Evolutionary conservation across 2,329 filamentous ascomycete genomes (phyloP).

Genomic region (Fusarium bulbicola): DNA sequence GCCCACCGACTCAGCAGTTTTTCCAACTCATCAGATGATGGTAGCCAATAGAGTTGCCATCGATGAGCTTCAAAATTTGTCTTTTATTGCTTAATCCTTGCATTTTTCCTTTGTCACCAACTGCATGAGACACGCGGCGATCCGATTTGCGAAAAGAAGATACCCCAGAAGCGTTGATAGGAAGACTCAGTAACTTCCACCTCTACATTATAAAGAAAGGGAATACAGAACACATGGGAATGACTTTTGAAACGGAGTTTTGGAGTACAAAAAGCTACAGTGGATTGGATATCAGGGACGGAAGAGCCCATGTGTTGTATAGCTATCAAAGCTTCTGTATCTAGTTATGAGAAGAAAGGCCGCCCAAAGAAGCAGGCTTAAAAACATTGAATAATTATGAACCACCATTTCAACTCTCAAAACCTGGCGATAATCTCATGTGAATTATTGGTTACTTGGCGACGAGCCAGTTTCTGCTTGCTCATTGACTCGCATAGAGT

Average conservation of each 20-base stretch:
- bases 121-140: constrained; percentile 41
- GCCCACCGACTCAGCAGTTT: constrained; percentile 41
- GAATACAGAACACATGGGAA: constrained; percentile 40
- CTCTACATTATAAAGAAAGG: constrained; percentile 37
- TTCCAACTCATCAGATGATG: constrained; percentile 33
- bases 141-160: constrained; percentile 40
- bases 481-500: neutral
- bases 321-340: constrained; percentile 30
- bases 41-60: constrained; percentile 19
- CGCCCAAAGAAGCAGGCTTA: constrained; percentile 30
- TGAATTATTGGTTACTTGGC: constrained; percentile 10
- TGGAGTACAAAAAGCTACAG: constrained; percentile 27
- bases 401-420: constrained; percentile 12
- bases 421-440: neutral
- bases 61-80: neutral
- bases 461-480: neutral
- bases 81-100: constrained; percentile 17
- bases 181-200: constrained; percentile 35
- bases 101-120: constrained; percentile 30
- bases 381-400: constrained; percentile 24
- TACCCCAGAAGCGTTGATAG: constrained; percentile 44
- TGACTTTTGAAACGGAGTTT: constrained; percentile 24
- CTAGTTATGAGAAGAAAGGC: constrained; percentile 25
- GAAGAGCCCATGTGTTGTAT: constrained; percentile 28
- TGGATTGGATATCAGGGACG: constrained; percentile 18